Evolutionary conservation across 805 yeast genomes (phyloP).

Genomic region (Monosporozyma aerobia): DNA sequence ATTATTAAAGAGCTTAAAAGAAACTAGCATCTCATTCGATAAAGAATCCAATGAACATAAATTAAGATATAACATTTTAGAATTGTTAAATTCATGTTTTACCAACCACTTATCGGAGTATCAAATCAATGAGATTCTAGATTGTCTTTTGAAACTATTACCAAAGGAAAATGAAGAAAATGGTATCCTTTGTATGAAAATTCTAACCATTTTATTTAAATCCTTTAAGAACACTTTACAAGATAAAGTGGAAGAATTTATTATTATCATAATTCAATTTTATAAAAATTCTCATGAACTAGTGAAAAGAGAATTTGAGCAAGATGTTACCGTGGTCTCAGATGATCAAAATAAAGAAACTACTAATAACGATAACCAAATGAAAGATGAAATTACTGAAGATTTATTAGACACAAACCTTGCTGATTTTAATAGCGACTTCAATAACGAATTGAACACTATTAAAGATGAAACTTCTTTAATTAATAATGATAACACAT

Average conservation of each 20-base stretch:
- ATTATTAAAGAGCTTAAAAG: conserved; percentile 50
- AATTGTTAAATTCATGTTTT: conserved; percentile 70
- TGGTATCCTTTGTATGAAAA: conserved; percentile 84
- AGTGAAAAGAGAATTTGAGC: conserved; percentile 54
- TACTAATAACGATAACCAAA: background rate
- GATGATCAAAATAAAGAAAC: conserved; percentile 5
- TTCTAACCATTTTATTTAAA: conserved; percentile 76
- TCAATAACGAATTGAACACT: background rate
- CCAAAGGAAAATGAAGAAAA: conserved; percentile 87
- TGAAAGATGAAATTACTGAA: background rate
- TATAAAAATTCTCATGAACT: conserved; percentile 73
- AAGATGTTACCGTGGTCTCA: background rate
- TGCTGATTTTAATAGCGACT: background rate
- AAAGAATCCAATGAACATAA: conserved; percentile 64
- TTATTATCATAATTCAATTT: conserved; percentile 63
- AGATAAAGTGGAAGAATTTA: conserved; percentile 69
- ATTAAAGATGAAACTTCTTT: background rate
- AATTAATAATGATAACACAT: background rate
- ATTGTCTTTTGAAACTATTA: conserved; percentile 47
- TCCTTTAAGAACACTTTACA: conserved; percentile 60
- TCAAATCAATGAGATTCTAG: conserved; percentile 52
- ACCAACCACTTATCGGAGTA: conserved; percentile 76
- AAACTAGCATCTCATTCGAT: conserved; percentile 64
- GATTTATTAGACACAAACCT: conserved; percentile 1
- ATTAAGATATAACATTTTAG: conserved; percentile 66